Evolutionary conservation across 805 yeast species (phyloP).

Genomic region (Grigorovia jiainica): DNA sequence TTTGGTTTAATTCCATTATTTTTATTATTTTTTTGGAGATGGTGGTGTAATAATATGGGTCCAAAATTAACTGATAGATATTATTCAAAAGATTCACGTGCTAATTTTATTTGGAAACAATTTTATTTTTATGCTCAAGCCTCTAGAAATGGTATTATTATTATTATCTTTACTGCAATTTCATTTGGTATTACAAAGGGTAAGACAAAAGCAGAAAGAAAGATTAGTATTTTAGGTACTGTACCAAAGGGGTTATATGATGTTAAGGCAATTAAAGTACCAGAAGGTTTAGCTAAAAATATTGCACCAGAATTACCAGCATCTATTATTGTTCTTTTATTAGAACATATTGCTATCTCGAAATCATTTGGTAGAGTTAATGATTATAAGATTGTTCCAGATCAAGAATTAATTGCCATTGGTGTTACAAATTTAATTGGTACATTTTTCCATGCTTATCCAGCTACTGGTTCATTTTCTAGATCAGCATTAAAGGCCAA

Average conservation of each 20-base stretch:
- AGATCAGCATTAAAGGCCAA: conserved; percentile 91
- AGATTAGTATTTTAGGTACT: conserved; percentile 54
- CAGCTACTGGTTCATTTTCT: conserved; percentile 92
- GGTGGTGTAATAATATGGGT: conserved; percentile 41
- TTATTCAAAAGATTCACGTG: conserved; percentile 17
- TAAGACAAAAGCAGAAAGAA: conserved; percentile 29
- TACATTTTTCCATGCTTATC: conserved; percentile 87
- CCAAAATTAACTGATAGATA: conserved; percentile 54
- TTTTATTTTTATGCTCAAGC: conserved; percentile 63
- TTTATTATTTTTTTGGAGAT: conserved; percentile 67
- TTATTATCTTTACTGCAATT: conserved; percentile 73
- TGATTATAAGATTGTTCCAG: conserved; percentile 83
- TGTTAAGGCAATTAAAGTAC: conserved; percentile 63
- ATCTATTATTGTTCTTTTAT: conserved; percentile 66
- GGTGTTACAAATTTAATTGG: conserved; percentile 88
- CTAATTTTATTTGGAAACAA: conserved; percentile 21
- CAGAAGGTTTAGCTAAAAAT: conserved; percentile 45
- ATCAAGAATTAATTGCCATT: conserved; percentile 89
- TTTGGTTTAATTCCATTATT: conserved; percentile 74
- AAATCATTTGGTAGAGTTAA: conserved; percentile 90
- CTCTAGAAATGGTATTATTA: conserved; percentile 71
- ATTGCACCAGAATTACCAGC: conserved; percentile 79
- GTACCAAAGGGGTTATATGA: conserved; percentile 79
- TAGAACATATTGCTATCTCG: conserved; percentile 89
- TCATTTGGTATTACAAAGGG: conserved; percentile 66